Evolutionary conservation across 1,284 basidiomycete species (phyloP).

Genomic region (Fomitopsis pinicola): DNA sequence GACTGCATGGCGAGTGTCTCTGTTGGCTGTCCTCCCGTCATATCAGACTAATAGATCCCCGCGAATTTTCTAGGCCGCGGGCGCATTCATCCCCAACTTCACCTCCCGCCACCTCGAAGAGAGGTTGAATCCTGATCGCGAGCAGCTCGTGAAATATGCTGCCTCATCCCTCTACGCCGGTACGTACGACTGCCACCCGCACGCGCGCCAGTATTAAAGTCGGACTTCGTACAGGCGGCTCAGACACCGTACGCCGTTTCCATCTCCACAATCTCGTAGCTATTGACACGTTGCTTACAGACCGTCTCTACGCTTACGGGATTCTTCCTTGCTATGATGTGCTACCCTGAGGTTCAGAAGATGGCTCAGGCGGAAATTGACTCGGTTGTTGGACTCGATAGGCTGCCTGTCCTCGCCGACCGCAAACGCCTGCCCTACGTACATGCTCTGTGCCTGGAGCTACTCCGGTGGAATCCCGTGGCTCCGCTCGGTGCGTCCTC

Average conservation of each 20-base stretch:
- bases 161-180: constrained; percentile 27
- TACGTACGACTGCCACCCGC: neutral
- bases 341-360: constrained; percentile 28
- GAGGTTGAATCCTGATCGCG: constrained; percentile 18
- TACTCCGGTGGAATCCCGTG: constrained; percentile 27
- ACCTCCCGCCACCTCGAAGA: constrained; percentile 21
- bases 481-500: constrained; percentile 20
- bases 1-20: constrained; percentile 19
- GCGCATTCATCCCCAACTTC: constrained; percentile 24
- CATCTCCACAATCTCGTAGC: neutral
- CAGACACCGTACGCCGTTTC: constrained; percentile 24
- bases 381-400: constrained; percentile 22
- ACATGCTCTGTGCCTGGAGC: constrained; percentile 27
- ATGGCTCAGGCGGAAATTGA: constrained; percentile 31
- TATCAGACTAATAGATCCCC: too few relatives aligned
- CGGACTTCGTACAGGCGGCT: constrained; percentile 16
- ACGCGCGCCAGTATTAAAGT: neutral
- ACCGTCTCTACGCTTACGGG: constrained; percentile 25
- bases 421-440: constrained; percentile 28
- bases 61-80: constrained; percentile 19
- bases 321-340: constrained; percentile 29
- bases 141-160: constrained; percentile 24
- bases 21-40: neutral
- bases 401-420: constrained; percentile 29
- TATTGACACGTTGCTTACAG: constrained; percentile 9